Evolutionary conservation across 139 green algal species (phyloP), one percentile per base, ranked within the genome.

Genomic region (Mesotaenium endlicherianum): DNA sequence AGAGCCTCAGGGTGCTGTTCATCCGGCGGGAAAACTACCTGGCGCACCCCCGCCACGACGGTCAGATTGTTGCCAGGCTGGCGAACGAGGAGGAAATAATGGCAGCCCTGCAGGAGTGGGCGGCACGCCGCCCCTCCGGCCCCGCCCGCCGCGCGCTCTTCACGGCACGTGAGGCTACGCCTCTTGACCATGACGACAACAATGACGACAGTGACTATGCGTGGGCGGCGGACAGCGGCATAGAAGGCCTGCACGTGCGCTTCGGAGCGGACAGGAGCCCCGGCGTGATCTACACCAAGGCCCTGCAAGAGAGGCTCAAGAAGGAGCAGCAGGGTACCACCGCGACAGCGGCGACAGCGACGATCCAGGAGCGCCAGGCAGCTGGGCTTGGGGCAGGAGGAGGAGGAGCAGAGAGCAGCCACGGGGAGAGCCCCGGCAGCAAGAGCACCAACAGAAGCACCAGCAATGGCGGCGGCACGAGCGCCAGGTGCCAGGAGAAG

Each of bases 21-120:
- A 70, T 82, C 26, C n/a, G 75, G 49, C 26, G 75, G 40, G 75
- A 82, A n/a, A 43, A 43, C 42, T 82, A 57, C 1, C 43, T 82
- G 0, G 75, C 75, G 1, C 75, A 82, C 60, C 75, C 75, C 39
- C 58, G 75, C 50, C 50, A 40, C 38, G 55, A 80, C 38, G 38
- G 5, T 72, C 36, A 38, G 11, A 36, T 38, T 6, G 60, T 72
- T 14, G 5, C 6, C 8, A 72, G 60, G 43, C 41, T 72, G 5
- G n/a, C n/a, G n/a, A 72, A 72, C 43, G 60, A 72, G 43, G 11
- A 72, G 11, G 43, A 11, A n/a, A 36, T 72, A 47, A 47, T n/a
- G 36, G 60, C 41, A 11, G 60, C 8, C 20, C 43, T 72, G 11
- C 5, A 72, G 60, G 60, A 6, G 6, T 72, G 60, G 60, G 60